Evolutionary conservation across 2,329 filamentous ascomycete genomes (phyloP), one percentile per base, ranked within the genome.

Genomic region (Fusarium drepaniforme): DNA sequence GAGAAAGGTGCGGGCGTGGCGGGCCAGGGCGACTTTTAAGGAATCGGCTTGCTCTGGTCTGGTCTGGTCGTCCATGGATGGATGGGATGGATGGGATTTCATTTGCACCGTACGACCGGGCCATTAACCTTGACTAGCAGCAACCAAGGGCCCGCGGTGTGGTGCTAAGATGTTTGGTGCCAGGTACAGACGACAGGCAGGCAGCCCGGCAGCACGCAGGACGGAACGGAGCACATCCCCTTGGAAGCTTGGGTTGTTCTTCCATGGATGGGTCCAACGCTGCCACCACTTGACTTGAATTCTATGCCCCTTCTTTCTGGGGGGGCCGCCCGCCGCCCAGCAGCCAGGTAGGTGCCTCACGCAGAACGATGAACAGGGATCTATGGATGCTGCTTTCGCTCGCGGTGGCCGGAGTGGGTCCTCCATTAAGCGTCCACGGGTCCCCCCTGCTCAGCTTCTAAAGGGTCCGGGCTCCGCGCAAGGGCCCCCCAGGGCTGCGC

Each of bases 41-140:
- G 63, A 64, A 71, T 51, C 40, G 18, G 56, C 57, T 42, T 51
- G 44, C 49, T 33, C 49, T 53, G 16, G 16, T 53, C 49, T 18
- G 44, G 25, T 30, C 49, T 53, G 16, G 16, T 53, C 49, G 18
- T 42, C 53, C 44, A 71, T 72, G 60, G 56, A 62, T 64, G 59
- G 57, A 67, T 61, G 46, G 64, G 49, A 64, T 70, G 42, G 46
- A 59, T 64, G 60, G 66, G 70, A 71, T 68, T 78, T 79, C 68
- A 79, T 78, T 78, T 78, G 75, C 68, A 78, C 77, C 77, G 70
- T 79, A 79, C 74, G 75, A 78, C 77, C 70, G 68, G 74, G 74
- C 64, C 66, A 67, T 76, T 56, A 68, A 76, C 68, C 71, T 77
- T 73, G 70, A 64, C 64, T 68, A 57, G 75, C 57, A 73, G 67